Percentiles rank a stretch among this genome's conserved stretches.
Evolutionary conservation across 768 basidiomycete genomes (phyloP).

Genomic region (Boletus eberwhitei): DNA sequence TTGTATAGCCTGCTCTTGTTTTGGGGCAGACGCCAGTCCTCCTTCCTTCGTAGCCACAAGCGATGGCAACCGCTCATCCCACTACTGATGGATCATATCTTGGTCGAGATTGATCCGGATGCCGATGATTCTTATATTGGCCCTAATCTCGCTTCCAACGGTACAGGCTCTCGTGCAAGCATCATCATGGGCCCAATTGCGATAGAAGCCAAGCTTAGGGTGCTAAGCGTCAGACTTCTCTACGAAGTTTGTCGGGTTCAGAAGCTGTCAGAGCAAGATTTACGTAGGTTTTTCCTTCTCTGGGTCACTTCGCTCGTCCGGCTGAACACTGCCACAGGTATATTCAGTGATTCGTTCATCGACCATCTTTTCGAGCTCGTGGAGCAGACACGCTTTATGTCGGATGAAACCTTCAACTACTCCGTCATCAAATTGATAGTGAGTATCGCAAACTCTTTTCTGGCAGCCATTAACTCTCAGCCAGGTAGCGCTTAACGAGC

Average conservation of each 20-base stretch:
- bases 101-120: slow-evolving; percentile 78
- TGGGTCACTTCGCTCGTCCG: background rate
- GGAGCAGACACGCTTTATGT: slow-evolving; percentile 83
- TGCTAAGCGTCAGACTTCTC: slow-evolving; percentile 67
- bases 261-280: slow-evolving; percentile 70
- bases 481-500: slow-evolving; percentile 92
- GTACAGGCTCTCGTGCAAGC: slow-evolving; percentile 34
- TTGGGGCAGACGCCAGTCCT: slow-evolving; percentile 64
- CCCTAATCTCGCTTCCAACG: slow-evolving; percentile 30
- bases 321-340: slow-evolving; percentile 41
- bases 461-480: slow-evolving; percentile 6
- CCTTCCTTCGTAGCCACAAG: slow-evolving; percentile 74
- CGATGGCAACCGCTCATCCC: slow-evolving; percentile 84
- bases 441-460: slow-evolving; percentile 26
- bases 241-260: slow-evolving; percentile 95
- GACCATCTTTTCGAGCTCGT: slow-evolving; percentile 90
- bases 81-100: slow-evolving; percentile 78
- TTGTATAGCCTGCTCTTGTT: slow-evolving; percentile 73
- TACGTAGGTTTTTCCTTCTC: slow-evolving; percentile 52
- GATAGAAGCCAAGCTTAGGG: slow-evolving; percentile 80
- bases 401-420: slow-evolving; percentile 93
- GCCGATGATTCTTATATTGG: slow-evolving; percentile 57
- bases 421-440: slow-evolving; percentile 93
- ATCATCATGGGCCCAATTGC: slow-evolving; percentile 49
- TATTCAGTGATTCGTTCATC: slow-evolving; percentile 82